A percentile compares a stretch with the other conserved stretches of the same genome.
Evolutionary conservation across 148 eudicot genomes (phyloP).

Genomic region (Cornus florida): DNA sequence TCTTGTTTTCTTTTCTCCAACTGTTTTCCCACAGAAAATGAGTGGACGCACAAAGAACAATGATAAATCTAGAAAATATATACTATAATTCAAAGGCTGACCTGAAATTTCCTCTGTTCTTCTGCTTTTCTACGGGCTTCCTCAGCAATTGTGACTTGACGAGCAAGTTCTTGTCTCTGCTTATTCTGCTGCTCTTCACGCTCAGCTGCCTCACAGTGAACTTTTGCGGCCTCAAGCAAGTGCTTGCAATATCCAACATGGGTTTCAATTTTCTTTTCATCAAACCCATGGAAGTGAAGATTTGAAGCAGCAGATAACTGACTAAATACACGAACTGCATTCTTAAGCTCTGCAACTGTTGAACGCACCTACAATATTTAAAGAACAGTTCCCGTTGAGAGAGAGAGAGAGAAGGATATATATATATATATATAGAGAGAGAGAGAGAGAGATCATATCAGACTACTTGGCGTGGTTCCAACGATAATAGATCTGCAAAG

Average conservation of each 20-base stretch:
- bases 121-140: slow-evolving; percentile 93
- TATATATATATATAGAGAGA: neutral
- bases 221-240: slow-evolving; percentile 80
- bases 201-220: slow-evolving; percentile 88
- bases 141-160: slow-evolving; percentile 80
- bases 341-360: slow-evolving; percentile 80
- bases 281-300: slow-evolving; percentile 88
- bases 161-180: slow-evolving; percentile 84
- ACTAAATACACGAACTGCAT: slow-evolving; percentile 88
- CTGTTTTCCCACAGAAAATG: slow-evolving; percentile 42
- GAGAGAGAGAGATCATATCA: neutral
- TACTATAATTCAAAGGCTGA: slow-evolving; percentile 21
- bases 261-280: slow-evolving; percentile 95
- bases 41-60: slow-evolving; percentile 19
- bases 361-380: slow-evolving; percentile 62
- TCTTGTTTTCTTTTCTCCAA: slow-evolving; percentile 96
- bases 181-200: slow-evolving; percentile 79
- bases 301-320: slow-evolving; percentile 77
- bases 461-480: neutral
- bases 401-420: neutral
- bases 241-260: slow-evolving; percentile 95
- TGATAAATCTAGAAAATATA: neutral
- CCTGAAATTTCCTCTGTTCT: slow-evolving; percentile 88
- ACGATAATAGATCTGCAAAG: neutral
- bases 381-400: neutral